A percentile compares a stretch with the other conserved stretches of the same genome.
Evolutionary conservation across 2,329 filamentous ascomycete species (phyloP).

Genomic region (Claviceps citrina): DNA sequence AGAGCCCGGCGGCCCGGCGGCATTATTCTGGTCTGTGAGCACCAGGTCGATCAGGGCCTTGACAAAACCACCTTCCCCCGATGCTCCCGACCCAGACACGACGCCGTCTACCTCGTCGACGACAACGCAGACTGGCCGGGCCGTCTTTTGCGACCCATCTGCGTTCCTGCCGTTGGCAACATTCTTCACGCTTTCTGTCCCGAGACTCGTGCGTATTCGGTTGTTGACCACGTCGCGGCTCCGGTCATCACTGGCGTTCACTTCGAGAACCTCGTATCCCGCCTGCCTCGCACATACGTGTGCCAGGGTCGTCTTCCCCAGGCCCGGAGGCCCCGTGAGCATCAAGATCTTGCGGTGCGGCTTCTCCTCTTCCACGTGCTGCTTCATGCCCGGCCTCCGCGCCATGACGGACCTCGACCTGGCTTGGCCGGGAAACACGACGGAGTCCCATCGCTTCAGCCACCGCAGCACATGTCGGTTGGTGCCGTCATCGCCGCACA

Average conservation of each 20-base stretch:
- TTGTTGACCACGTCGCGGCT: constrained; percentile 81
- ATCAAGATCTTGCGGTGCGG: constrained; percentile 77
- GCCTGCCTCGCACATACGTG: constrained; percentile 93
- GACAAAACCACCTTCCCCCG: constrained; percentile 86
- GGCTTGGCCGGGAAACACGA: constrained; percentile 71
- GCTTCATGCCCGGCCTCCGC: constrained; percentile 27
- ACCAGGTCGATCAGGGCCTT: constrained; percentile 89
- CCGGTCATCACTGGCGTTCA: constrained; percentile 93
- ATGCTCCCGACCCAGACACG: constrained; percentile 59
- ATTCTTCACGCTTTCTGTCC: constrained; percentile 81
- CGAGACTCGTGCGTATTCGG: constrained; percentile 77
- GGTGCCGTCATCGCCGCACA: constrained; percentile 87
- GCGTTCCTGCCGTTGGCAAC: constrained; percentile 46
- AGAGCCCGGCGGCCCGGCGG: constrained; percentile 15
- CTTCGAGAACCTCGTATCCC: constrained; percentile 90
- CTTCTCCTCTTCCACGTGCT: constrained; percentile 49
- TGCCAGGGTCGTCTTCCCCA: constrained; percentile 91
- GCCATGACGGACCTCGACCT: constrained; percentile 37
- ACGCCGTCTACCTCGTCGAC: constrained; percentile 96
- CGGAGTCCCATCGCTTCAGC: constrained; percentile 84
- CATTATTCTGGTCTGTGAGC: constrained; percentile 69
- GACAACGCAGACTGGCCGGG: constrained; percentile 79
- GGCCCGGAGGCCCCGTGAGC: constrained; percentile 76
- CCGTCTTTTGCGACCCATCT: constrained; percentile 47
- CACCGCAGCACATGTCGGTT: constrained; percentile 81